These are phyloP conservation scores for Prinsepia uniflora DNA, from an alignment of 306 rosid genomes.

Conservation along the genomic window DNA sequence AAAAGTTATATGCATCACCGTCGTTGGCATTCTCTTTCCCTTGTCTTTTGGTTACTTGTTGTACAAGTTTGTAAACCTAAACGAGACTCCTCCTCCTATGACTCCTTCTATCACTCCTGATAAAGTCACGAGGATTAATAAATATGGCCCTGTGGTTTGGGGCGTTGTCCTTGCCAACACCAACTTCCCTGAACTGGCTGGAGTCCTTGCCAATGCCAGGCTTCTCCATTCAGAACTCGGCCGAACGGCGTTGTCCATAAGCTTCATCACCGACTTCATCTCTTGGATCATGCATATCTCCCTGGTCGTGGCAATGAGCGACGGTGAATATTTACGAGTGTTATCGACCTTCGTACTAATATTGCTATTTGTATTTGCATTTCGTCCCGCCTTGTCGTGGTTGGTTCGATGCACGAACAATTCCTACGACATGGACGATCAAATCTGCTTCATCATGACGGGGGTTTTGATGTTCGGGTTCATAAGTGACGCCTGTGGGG, in stretches of 20 bases:
- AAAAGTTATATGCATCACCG: slow-evolving; percentile 27
- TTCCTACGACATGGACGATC: slow-evolving; percentile 21
- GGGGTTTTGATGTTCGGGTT: slow-evolving; percentile 29
- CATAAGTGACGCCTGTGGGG: slow-evolving; percentile 30
- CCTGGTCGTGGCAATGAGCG: background rate
- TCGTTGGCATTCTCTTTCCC: slow-evolving; percentile 32
- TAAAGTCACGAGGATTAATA: too few relatives aligned
- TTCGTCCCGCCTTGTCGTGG: slow-evolving; percentile 37
- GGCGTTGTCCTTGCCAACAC: background rate
- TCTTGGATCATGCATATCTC: background rate
- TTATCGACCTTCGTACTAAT: slow-evolving; percentile 18
- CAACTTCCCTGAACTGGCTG: background rate
- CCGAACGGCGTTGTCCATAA: background rate
- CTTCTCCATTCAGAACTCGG: background rate
- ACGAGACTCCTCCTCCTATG: background rate
- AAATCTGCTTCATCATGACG: slow-evolving; percentile 18
- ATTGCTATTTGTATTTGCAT: background rate
- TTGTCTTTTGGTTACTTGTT: slow-evolving; percentile 26
- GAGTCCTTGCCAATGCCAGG: background rate
- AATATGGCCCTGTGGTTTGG: too few relatives aligned
- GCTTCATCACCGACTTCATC: background rate
- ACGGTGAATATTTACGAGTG: slow-evolving; percentile 10
- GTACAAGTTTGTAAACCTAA: background rate
- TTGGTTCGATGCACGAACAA: slow-evolving; percentile 5
- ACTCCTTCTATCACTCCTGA: background rate